Evolutionary conservation across 140 eudicot genomes (phyloP).

Genomic region (Cichorium intybus): DNA sequence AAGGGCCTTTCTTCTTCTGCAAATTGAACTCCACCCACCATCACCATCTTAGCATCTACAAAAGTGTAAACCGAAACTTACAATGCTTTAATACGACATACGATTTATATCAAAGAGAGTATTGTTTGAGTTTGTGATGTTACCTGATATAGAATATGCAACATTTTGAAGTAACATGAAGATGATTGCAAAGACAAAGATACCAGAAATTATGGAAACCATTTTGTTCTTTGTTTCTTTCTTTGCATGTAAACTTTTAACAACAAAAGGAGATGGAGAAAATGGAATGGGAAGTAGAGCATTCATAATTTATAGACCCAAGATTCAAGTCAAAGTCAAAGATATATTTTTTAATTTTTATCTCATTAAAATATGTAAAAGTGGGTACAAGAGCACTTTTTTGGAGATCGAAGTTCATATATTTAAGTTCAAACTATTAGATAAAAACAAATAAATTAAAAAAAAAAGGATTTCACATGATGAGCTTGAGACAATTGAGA

Average conservation of each 20-base stretch:
- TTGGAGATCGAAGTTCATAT: conserved; percentile 13
- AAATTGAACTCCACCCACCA: conserved; percentile 1
- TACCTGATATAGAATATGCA: conserved; percentile 46
- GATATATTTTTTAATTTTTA: conserved; percentile 15
- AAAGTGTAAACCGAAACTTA: neutral
- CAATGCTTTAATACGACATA: neutral
- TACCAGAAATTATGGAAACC: conserved; percentile 30
- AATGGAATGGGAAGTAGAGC: conserved; percentile 19
- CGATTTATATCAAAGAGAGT: neutral
- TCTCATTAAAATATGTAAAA: conserved; percentile 13
- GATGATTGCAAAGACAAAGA: conserved; percentile 34
- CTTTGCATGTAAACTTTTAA: conserved; percentile 29
- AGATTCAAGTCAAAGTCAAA: conserved; percentile 40
- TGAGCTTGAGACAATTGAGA: conserved; percentile 15
- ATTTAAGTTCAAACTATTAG: conserved; percentile 18
- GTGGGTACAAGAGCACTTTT: conserved; percentile 25
- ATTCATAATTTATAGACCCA: conserved; percentile 35
- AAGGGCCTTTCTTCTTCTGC: conserved; percentile 1
- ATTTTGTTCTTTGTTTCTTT: conserved; percentile 31
- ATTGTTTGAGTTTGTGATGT: neutral
- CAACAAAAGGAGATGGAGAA: conserved; percentile 30
- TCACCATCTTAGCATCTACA: conserved; percentile 23
- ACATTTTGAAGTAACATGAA: conserved; percentile 33
- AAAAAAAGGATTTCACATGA: conserved; percentile 19
- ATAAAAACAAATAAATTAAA: neutral